A percentile compares a stretch with the other conserved stretches of the same genome.
These are phyloP conservation scores for Claviceps sp. DNA, from an alignment of 2,329 filamentous ascomycete species.

Conservation along the genomic window DNA sequence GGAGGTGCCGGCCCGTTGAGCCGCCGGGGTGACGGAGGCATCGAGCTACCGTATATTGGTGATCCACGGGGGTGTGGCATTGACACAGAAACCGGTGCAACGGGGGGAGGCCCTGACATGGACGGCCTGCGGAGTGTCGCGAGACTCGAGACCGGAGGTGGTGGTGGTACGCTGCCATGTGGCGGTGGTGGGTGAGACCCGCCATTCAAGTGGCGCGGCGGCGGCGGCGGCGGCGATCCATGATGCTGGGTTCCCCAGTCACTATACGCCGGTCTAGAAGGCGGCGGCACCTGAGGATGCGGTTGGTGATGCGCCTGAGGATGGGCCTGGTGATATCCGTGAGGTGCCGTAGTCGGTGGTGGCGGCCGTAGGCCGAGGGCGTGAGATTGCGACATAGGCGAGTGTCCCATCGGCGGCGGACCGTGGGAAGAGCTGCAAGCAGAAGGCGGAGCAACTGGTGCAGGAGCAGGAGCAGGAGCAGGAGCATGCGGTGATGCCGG, in stretches of 20 bases:
- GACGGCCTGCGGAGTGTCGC: conserved; percentile 37
- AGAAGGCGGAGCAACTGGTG: conserved; percentile 5
- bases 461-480: conserved; percentile 2
- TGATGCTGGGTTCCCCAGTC: conserved; percentile 39
- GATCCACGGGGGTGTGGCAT: conserved; percentile 24
- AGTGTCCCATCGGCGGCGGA: conserved; percentile 3
- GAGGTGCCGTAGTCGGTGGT: conserved; percentile 8
- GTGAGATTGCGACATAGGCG: conserved; percentile 12
- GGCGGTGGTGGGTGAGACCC: conserved; percentile 22
- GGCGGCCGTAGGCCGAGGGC: conserved; percentile 14
- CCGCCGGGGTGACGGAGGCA: conserved; percentile 36
- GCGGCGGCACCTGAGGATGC: conserved; percentile 11
- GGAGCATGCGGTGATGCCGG: conserved; percentile 3
- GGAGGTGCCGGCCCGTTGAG: conserved; percentile 28
- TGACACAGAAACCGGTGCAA: conserved; percentile 26
- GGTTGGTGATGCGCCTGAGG: conserved; percentile 1
- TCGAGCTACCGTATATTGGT: conserved; percentile 26
- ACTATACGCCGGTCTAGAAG: conserved; percentile 16
- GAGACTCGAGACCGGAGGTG: conserved; percentile 19
- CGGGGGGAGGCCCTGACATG: conserved; percentile 26
- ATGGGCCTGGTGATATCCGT: conserved; percentile 14
- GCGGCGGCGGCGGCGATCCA: conserved; percentile 31
- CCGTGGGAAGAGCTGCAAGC: conserved; percentile 8
- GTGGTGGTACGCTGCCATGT: conserved; percentile 15
- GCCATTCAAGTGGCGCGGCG: conserved; percentile 37